These are phyloP conservation scores for Handroanthus guayacan DNA, from an alignment of 257 asterid genomes.

Conservation along the genomic window DNA sequence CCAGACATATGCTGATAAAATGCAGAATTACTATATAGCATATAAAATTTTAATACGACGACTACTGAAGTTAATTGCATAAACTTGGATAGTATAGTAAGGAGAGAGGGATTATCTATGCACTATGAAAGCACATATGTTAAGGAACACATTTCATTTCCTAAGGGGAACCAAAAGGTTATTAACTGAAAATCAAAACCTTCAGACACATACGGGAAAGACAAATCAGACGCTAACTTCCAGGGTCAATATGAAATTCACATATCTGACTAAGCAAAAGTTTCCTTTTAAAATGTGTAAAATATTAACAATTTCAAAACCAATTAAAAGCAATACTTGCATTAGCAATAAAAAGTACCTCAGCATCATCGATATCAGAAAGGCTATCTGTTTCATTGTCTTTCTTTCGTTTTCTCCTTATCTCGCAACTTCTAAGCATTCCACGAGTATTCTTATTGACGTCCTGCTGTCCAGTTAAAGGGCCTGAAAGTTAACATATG, in stretches of 20 bases:
- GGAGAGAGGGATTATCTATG: conserved; percentile 17
- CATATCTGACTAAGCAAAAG: not conserved
- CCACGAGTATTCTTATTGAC: conserved; percentile 30
- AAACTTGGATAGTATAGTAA: not conserved
- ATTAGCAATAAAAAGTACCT: conserved; percentile 44
- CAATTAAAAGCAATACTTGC: conserved; percentile 27
- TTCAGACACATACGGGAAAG: not conserved
- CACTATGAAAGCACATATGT: conserved; percentile 22
- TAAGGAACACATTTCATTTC: not conserved
- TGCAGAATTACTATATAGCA: conserved; percentile 11
- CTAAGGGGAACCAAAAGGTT: not conserved
- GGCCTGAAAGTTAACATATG: conserved; percentile 41
- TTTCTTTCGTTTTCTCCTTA: conserved; percentile 28
- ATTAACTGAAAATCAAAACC: conserved; percentile 9
- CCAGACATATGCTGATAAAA: conserved; percentile 27
- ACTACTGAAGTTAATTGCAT: not conserved
- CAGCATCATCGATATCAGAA: conserved; percentile 64
- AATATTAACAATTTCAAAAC: conserved; percentile 6
- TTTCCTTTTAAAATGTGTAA: not conserved
- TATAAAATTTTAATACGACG: not conserved
- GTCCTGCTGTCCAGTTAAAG: conserved; percentile 33
- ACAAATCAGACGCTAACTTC: conserved; percentile 12
- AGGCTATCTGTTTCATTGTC: conserved; percentile 38
- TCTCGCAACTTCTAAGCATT: conserved; percentile 25
- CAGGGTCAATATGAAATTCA: not conserved